Conservation (phyloP, 148 eudicot genomes). For the Chenopodium suecicum region DNA sequence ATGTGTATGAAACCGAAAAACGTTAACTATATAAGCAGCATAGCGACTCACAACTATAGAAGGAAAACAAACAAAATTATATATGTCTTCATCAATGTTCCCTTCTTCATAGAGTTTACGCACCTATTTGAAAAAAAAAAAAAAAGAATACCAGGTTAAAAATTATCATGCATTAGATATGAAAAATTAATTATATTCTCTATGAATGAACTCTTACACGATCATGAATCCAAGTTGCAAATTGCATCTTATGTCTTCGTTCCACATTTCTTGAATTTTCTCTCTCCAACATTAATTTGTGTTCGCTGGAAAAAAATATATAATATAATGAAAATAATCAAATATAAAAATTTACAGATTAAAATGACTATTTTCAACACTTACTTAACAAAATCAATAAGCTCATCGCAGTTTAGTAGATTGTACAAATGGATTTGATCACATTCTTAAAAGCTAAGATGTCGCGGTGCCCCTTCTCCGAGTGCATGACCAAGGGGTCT, state of each 20-base stretch:
- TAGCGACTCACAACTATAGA: neutral
- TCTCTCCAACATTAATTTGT: neutral
- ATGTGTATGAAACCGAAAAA: neutral
- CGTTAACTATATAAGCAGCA: neutral
- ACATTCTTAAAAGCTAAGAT: neutral
- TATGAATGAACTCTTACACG: neutral
- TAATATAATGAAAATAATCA: neutral
- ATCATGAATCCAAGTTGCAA: neutral
- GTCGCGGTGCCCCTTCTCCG: neutral
- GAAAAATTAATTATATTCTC: neutral
- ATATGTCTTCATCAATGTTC: neutral
- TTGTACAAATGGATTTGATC: neutral
- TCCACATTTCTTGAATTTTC: neutral
- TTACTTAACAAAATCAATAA: neutral
- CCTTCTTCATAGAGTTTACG: neutral
- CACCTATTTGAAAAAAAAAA: neutral
- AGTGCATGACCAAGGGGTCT: constrained; percentile 3
- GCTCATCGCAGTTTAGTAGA: constrained; percentile 17
- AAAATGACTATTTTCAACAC: neutral
- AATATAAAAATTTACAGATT: neutral
- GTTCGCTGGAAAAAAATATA: neutral
- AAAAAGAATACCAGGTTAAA: neutral
- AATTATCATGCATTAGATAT: neutral
- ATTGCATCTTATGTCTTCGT: constrained; percentile 1
- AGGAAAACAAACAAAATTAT: constrained; percentile 8